Conservation (phyloP, 2,329 filamentous ascomycete genomes). For the Fusarium buharicum region DNA sequence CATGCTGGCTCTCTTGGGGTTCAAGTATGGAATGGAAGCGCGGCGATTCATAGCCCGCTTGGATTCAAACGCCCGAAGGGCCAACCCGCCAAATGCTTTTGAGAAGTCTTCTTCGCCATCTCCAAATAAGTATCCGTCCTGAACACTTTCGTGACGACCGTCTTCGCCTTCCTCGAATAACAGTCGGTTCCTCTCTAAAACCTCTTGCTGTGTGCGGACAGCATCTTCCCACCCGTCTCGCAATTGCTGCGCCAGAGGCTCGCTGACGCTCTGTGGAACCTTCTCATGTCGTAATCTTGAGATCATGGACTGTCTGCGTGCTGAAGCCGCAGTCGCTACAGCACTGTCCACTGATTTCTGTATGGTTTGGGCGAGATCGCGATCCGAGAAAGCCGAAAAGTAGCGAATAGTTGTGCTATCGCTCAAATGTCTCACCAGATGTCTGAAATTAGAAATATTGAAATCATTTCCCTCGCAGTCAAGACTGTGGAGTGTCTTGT, state of each 20-base stretch:
- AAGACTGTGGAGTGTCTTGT: conserved; percentile 61
- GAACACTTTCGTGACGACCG: conserved; percentile 31
- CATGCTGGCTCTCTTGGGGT: conserved; percentile 40
- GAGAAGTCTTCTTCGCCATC: conserved; percentile 47
- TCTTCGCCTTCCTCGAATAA: conserved; percentile 46
- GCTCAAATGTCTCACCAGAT: conserved; percentile 58
- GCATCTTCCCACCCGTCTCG: conserved; percentile 54
- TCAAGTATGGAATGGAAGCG: conserved; percentile 30
- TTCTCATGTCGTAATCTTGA: conserved; percentile 50
- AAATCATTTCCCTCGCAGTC: conserved; percentile 67
- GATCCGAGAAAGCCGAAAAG: conserved; percentile 56
- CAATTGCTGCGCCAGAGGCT: conserved; percentile 51
- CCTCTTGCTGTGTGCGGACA: conserved; percentile 47
- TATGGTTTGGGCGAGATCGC: conserved; percentile 51
- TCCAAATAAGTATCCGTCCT: conserved; percentile 22
- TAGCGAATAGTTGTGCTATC: conserved; percentile 57
- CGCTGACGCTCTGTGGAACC: conserved; percentile 42
- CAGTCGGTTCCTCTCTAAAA: conserved; percentile 52
- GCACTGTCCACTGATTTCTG: conserved; percentile 50
- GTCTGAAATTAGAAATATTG: conserved; percentile 62
- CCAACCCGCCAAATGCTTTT: conserved; percentile 53
- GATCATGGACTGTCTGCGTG: conserved; percentile 51
- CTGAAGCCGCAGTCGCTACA: conserved; percentile 40
- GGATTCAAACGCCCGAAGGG: conserved; percentile 47
- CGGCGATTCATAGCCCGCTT: conserved; percentile 41